Conservation (phyloP, 108 stramenopile genomes). For the Stephanodiscus minutulus region DNA sequence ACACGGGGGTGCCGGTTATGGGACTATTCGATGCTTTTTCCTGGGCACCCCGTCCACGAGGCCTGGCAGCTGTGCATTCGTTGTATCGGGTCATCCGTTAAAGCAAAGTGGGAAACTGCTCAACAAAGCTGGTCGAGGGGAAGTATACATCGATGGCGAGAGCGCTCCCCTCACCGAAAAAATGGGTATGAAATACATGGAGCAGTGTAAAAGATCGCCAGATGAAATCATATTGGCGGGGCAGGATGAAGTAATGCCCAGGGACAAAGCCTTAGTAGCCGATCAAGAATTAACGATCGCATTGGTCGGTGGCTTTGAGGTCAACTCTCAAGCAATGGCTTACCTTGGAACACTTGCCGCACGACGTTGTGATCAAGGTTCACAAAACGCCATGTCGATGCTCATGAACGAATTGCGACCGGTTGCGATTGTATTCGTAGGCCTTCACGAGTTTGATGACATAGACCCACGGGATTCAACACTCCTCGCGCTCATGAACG, state of each 20-base stretch:
- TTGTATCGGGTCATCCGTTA: constrained; percentile 48
- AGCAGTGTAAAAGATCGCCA: not conserved
- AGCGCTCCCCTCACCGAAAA: constrained; percentile 36
- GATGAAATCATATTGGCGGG: constrained; percentile 6
- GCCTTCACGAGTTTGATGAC: constrained; percentile 52
- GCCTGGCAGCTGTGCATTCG: constrained; percentile 48
- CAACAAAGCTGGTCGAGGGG: constrained; percentile 46
- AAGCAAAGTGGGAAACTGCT: constrained; percentile 43
- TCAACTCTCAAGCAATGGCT: constrained; percentile 41
- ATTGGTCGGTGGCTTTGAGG: constrained; percentile 31
- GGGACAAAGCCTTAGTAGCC: constrained; percentile 28
- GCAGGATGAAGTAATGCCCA: constrained; percentile 22
- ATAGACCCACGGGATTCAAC: constrained; percentile 49
- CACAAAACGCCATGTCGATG: constrained; percentile 53
- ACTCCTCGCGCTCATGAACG: constrained; percentile 48
- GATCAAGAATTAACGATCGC: constrained; percentile 29
- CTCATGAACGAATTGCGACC: constrained; percentile 51
- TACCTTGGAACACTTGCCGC: constrained; percentile 51
- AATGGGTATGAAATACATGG: constrained; percentile 29
- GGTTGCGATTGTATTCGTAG: constrained; percentile 53
- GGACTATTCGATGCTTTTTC: constrained; percentile 49
- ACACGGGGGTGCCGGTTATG: constrained; percentile 46
- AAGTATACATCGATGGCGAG: constrained; percentile 42
- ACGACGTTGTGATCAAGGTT: constrained; percentile 45
- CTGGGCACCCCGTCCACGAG: constrained; percentile 40